These are phyloP conservation scores for Marchantia paleacea DNA, from an alignment of 225 moss, liverwort and hornwort species.

Conservation along the genomic window DNA sequence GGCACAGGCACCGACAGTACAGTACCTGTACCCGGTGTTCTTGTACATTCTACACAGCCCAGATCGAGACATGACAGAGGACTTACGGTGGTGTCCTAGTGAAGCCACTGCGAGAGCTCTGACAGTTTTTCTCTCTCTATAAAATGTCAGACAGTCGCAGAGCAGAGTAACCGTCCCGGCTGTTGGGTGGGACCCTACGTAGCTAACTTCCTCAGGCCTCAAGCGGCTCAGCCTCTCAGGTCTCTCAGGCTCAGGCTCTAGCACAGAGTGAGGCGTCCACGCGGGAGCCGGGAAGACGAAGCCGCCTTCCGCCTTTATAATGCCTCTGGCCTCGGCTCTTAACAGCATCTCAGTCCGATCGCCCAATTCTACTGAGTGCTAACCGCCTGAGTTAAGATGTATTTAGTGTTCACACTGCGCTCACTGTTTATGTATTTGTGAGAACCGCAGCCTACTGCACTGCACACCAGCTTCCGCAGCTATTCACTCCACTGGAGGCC, in stretches of 20 bases:
- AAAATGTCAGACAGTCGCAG: neutral
- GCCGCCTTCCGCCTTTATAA: slow-evolving; percentile 8
- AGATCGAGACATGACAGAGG: neutral
- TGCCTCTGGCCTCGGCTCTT: neutral
- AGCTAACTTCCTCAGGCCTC: neutral
- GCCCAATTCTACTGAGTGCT: neutral
- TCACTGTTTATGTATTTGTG: no score
- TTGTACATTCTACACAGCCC: neutral
- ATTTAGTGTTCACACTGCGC: neutral
- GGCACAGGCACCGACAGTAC: slow-evolving; percentile 15
- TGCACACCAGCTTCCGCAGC: neutral
- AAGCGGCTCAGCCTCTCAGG: neutral
- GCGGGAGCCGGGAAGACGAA: neutral
- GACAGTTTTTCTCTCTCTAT: neutral
- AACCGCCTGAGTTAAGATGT: neutral
- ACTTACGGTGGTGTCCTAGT: slow-evolving; percentile 1
- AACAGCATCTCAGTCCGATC: neutral
- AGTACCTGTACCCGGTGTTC: neutral
- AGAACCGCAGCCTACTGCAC: neutral
- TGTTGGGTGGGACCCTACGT: slow-evolving; percentile 19
- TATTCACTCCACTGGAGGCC: neutral
- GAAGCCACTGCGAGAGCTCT: neutral
- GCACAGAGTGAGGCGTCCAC: no score
- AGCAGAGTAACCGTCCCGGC: slow-evolving; percentile 25
- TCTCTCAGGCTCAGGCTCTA: no score